A percentile compares a stretch with the other conserved stretches of the same genome.
Conservation (phyloP, 371 early-diverging fungal genomes). For the Syncephalastrum monosporum region DNA sequence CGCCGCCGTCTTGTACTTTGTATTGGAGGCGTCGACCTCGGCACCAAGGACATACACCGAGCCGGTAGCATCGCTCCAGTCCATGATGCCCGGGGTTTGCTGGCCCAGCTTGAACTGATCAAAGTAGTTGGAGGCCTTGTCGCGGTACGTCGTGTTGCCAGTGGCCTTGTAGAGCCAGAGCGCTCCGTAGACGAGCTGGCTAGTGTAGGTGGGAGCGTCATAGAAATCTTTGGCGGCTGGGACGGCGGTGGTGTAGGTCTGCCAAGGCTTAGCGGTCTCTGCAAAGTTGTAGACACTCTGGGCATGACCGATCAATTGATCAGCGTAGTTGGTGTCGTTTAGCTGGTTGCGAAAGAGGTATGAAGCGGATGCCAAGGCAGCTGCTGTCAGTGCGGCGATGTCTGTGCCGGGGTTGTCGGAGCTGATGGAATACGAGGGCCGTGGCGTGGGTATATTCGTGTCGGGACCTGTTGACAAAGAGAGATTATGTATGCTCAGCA, state of each 20-base stretch:
- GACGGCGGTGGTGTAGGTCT: slow-evolving; percentile 51
- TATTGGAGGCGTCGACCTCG: slow-evolving; percentile 33
- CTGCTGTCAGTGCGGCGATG: slow-evolving; percentile 43
- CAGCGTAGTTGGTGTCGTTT: slow-evolving; percentile 52
- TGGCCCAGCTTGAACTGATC: slow-evolving; percentile 27
- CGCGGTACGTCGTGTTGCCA: slow-evolving; percentile 39
- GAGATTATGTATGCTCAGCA: background rate
- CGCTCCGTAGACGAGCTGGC: slow-evolving; percentile 59
- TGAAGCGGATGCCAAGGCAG: slow-evolving; percentile 53
- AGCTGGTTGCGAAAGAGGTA: slow-evolving; percentile 45
- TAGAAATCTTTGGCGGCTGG: slow-evolving; percentile 46
- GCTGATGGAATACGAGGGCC: slow-evolving; percentile 39
- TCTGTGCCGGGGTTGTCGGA: slow-evolving; percentile 47
- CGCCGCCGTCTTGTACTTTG: slow-evolving; percentile 40
- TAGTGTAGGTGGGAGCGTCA: slow-evolving; percentile 41
- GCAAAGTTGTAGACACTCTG: slow-evolving; percentile 49
- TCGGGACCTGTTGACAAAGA: slow-evolving; percentile 16
- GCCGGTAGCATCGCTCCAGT: slow-evolving; percentile 56
- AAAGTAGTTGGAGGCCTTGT: slow-evolving; percentile 52
- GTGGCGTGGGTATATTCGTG: slow-evolving; percentile 34
- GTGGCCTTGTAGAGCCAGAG: slow-evolving; percentile 65
- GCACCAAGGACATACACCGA: slow-evolving; percentile 56
- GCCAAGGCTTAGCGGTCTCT: slow-evolving; percentile 51
- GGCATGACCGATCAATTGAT: slow-evolving; percentile 24
- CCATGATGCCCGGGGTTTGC: slow-evolving; percentile 23